phyloP scores from a whole-genome alignment of 345 rosid species.

The Cardamine chenopodiifolia region DNA sequence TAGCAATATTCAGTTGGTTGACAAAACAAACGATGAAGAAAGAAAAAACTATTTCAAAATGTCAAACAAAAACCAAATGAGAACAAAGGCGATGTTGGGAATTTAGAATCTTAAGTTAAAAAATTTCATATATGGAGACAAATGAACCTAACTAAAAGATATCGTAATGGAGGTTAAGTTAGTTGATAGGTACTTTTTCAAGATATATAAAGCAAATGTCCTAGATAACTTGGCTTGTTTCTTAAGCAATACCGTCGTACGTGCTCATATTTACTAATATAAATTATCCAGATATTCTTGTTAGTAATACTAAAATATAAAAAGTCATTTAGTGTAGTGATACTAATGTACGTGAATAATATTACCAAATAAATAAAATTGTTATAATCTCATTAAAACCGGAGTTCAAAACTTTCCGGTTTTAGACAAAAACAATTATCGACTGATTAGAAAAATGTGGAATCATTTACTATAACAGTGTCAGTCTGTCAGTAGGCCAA shows the following conservation, averaged over 20 bases:
- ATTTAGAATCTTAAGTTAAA: slow-evolving; percentile 20
- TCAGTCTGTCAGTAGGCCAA: background rate
- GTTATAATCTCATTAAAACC: background rate
- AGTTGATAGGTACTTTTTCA: slow-evolving; percentile 33
- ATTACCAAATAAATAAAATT: background rate
- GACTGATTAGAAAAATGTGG: background rate
- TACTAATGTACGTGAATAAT: background rate
- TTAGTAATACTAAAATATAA: background rate
- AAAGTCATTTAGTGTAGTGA: background rate
- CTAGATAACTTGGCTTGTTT: slow-evolving; percentile 30
- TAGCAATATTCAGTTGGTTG: background rate
- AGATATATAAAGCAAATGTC: slow-evolving; percentile 31
- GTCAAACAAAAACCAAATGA: slow-evolving; percentile 22
- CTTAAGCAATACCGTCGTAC: slow-evolving; percentile 30
- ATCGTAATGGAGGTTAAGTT: slow-evolving; percentile 37
- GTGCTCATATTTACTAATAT: slow-evolving; percentile 1
- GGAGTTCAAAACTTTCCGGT: background rate
- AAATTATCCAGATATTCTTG: background rate
- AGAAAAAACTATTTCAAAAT: background rate
- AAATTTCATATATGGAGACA: slow-evolving; percentile 3
- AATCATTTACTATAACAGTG: background rate
- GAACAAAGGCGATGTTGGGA: slow-evolving; percentile 6
- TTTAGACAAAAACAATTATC: background rate
- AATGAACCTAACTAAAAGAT: slow-evolving; percentile 16
- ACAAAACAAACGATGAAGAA: background rate